phyloP scores from a whole-genome alignment of 306 rosid species.

The Ceratonia siliqua region DNA sequence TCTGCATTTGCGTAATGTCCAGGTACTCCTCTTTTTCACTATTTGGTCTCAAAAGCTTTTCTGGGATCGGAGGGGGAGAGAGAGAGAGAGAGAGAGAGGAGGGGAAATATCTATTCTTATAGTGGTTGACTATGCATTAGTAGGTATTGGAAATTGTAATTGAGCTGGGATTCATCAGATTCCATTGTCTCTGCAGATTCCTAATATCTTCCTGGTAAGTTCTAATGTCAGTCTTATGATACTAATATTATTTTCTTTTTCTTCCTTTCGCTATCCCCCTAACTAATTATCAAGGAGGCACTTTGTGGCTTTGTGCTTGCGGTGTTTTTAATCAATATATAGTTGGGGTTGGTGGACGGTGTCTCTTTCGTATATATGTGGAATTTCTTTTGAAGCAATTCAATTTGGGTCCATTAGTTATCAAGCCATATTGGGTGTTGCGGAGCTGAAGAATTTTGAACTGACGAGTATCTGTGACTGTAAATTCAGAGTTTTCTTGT shows the following conservation, averaged over 20 bases:
- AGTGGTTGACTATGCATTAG: conserved; percentile 38
- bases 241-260: not conserved
- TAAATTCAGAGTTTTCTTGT: conserved; percentile 22
- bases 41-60: conserved; percentile 19
- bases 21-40: conserved; percentile 38
- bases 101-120: conserved; percentile 30
- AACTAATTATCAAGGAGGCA: conserved; percentile 11
- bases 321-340: not conserved
- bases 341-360: conserved; percentile 17
- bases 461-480: conserved; percentile 22
- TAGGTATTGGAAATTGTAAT: conserved; percentile 38
- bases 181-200: conserved; percentile 41
- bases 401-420: conserved; percentile 24
- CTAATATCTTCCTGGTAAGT: conserved; percentile 42
- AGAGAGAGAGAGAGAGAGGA: conserved; percentile 1
- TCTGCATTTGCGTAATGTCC: conserved; percentile 47
- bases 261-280: conserved; percentile 16
- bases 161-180: conserved; percentile 51
- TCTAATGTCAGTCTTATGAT: conserved; percentile 5
- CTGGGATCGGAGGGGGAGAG: not conserved
- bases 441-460: conserved; percentile 15
- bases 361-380: not conserved
- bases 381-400: conserved; percentile 9
- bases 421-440: conserved; percentile 29
- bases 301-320: not conserved